phyloP scores from a whole-genome alignment of 768 basidiomycete species.

The Pluteus cervinus region DNA sequence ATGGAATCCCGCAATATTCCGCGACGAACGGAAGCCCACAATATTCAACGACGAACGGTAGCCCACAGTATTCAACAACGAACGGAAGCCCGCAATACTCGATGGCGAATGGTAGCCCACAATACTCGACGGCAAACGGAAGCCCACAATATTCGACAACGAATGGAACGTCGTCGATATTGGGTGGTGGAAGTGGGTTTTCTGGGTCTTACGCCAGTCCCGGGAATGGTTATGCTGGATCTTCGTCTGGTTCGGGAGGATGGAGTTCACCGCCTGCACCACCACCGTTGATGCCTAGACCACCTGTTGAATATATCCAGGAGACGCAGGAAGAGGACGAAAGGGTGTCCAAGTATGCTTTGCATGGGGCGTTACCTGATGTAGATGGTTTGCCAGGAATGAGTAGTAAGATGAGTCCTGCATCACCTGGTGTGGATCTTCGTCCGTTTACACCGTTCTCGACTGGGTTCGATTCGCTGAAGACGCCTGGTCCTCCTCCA shows the following conservation, averaged over 20 bases:
- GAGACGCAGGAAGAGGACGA: constrained; percentile 75
- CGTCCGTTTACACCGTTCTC: too few relatives aligned
- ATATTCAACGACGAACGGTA: background rate
- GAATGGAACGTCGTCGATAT: too few relatives aligned
- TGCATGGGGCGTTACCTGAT: constrained; percentile 22
- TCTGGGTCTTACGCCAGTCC: constrained; percentile 12
- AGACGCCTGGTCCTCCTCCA: too few relatives aligned
- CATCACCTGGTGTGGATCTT: too few relatives aligned
- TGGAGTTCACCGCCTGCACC: constrained; percentile 33
- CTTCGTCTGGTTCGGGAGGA: constrained; percentile 12
- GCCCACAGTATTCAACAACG: background rate
- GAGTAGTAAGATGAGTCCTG: too few relatives aligned
- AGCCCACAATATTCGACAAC: too few relatives aligned
- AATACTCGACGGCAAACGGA: constrained; percentile 8
- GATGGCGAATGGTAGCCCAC: background rate
- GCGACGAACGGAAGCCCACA: background rate
- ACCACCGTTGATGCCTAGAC: constrained; percentile 70
- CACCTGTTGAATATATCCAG: constrained; percentile 74
- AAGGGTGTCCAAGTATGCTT: constrained; percentile 39
- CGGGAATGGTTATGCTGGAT: constrained; percentile 6
- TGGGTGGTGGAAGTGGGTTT: too few relatives aligned
- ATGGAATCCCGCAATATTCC: constrained; percentile 17
- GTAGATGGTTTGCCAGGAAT: too few relatives aligned
- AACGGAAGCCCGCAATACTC: background rate
- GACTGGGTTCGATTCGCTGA: too few relatives aligned